These are phyloP conservation scores for Pluteus cervinus DNA, from an alignment of 768 basidiomycete genomes.

Conservation along the genomic window DNA sequence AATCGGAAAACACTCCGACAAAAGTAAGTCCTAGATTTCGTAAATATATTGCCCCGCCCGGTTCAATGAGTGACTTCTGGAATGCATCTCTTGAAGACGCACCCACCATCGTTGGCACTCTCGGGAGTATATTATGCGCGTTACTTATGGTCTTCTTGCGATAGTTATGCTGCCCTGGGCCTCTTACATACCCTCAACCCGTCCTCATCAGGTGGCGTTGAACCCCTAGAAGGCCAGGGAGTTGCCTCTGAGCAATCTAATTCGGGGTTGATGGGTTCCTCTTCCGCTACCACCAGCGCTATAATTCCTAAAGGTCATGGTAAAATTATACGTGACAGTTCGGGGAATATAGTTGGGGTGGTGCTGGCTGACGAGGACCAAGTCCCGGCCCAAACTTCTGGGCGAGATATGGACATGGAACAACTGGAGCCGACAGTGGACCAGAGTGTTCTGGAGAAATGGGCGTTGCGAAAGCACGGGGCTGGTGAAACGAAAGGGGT, in stretches of 20 bases:
- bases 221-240: slow-evolving; percentile 27
- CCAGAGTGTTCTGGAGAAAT: slow-evolving; percentile 24
- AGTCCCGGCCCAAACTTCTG: too few relatives aligned
- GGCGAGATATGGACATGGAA: slow-evolving; percentile 38
- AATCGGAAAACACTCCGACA: slow-evolving; percentile 81
- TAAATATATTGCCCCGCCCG: too few relatives aligned
- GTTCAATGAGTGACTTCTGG: too few relatives aligned
- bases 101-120: too few relatives aligned
- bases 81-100: too few relatives aligned
- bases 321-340: slow-evolving; percentile 73
- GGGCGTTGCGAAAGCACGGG: too few relatives aligned
- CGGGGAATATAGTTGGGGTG: slow-evolving; percentile 68
- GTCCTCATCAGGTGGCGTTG: slow-evolving; percentile 60
- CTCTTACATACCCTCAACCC: slow-evolving; percentile 66
- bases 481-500: too few relatives aligned
- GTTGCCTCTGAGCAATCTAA: slow-evolving; percentile 9
- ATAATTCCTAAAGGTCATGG: slow-evolving; percentile 63
- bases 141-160: slow-evolving; percentile 5
- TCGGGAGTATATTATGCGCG: too few relatives aligned
- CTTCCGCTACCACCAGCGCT: slow-evolving; percentile 11
- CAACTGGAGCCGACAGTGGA: slow-evolving; percentile 30
- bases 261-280: slow-evolving; percentile 9
- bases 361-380: slow-evolving; percentile 57
- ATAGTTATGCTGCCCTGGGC: slow-evolving; percentile 75
- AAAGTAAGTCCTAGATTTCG: slow-evolving; percentile 69